Evolutionary conservation across 1,284 basidiomycete genomes (phyloP).

Genomic region (Ustilago sp.): DNA sequence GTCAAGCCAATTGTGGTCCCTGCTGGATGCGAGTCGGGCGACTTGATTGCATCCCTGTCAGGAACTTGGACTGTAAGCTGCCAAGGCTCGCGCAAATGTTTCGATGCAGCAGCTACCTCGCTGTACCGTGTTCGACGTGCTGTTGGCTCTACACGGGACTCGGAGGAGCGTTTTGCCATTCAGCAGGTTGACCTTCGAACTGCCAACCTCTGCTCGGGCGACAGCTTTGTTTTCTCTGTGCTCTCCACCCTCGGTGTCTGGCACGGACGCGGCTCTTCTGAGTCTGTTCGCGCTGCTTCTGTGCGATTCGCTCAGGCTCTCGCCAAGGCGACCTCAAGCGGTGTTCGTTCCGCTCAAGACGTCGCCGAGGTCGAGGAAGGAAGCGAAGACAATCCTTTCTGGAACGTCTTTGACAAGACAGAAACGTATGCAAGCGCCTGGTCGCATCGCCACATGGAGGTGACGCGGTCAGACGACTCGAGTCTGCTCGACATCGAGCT

Average conservation of each 20-base stretch:
- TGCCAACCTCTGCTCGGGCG: conserved; percentile 58
- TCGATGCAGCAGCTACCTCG: conserved; percentile 41
- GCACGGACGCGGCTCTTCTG: conserved; percentile 56
- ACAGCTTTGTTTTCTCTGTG: conserved; percentile 52
- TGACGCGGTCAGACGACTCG: conserved; percentile 18
- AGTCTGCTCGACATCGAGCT: conserved; percentile 35
- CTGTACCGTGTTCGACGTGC: conserved; percentile 54
- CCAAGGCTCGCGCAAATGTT: conserved; percentile 51
- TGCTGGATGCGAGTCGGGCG: conserved; percentile 49
- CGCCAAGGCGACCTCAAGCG: conserved; percentile 28
- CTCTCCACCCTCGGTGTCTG: conserved; percentile 56
- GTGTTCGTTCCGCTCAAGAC: conserved; percentile 18
- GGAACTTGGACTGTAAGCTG: conserved; percentile 39
- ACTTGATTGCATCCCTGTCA: conserved; percentile 41
- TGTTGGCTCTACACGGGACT: conserved; percentile 10
- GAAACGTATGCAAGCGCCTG: conserved; percentile 52
- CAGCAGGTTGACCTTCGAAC: conserved; percentile 59
- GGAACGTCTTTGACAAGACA: conserved; percentile 49
- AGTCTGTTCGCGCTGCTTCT: conserved; percentile 45
- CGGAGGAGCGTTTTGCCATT: conserved; percentile 36
- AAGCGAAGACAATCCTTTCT: conserved; percentile 54
- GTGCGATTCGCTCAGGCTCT: conserved; percentile 51
- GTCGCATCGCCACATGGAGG: conserved; percentile 35
- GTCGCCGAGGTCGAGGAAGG: conserved; percentile 61
- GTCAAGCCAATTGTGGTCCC: conserved; percentile 35